Conservation (phyloP, 805 yeast species). For the Metschnikowia shivogae region DNA sequence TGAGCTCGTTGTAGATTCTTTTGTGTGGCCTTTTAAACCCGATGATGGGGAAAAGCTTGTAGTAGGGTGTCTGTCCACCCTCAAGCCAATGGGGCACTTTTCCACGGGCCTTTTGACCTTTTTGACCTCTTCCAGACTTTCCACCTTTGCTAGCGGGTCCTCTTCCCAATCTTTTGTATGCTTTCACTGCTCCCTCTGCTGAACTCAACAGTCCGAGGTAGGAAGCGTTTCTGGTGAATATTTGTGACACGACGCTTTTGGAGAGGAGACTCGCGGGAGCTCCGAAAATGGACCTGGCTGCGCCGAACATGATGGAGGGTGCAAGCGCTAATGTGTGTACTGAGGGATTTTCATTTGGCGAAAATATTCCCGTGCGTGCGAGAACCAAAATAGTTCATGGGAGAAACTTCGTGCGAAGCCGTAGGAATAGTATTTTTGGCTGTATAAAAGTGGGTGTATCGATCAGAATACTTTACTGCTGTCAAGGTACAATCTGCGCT, state of each 20-base stretch:
- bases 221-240: slow-evolving; percentile 37
- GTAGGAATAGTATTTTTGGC: too few species aligned
- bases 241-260: not conserved
- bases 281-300: slow-evolving; percentile 4
- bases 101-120: slow-evolving; percentile 97
- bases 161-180: slow-evolving; percentile 80
- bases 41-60: slow-evolving; percentile 77
- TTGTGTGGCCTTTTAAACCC: slow-evolving; percentile 74
- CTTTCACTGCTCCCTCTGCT: slow-evolving; percentile 54
- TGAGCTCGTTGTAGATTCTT: slow-evolving; percentile 51
- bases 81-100: slow-evolving; percentile 91
- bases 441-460: too few species aligned
- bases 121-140: slow-evolving; percentile 95
- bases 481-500: too few species aligned
- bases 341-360: slow-evolving; percentile 3
- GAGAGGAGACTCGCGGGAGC: slow-evolving; percentile 2
- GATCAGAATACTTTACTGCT: too few species aligned
- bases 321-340: not conserved
- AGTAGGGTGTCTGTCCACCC: slow-evolving; percentile 97
- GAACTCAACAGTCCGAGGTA: slow-evolving; percentile 55
- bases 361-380: slow-evolving; percentile 1
- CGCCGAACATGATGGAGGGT: slow-evolving; percentile 4
- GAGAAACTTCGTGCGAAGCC: not conserved
- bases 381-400: not conserved
- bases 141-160: slow-evolving; percentile 95